Percentiles rank a stretch among this genome's conserved stretches.
Evolutionary conservation across 1,284 basidiomycete species (phyloP).

Genomic region (Paramarasmius palmivorus): DNA sequence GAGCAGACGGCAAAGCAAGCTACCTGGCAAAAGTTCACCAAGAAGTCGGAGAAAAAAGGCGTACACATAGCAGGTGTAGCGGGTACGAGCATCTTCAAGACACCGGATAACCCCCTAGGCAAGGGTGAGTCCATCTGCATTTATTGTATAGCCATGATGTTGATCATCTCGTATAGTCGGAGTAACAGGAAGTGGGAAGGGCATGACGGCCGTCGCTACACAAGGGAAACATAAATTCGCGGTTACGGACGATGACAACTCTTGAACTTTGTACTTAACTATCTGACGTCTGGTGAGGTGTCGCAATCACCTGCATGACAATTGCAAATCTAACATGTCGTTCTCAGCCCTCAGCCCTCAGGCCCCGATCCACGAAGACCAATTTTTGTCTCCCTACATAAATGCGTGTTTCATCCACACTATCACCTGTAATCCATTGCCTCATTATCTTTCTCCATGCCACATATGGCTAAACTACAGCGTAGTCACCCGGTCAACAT

Average conservation of each 20-base stretch:
- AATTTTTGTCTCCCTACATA: conserved; percentile 15
- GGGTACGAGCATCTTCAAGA: conserved; percentile 95
- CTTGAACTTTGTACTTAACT: conserved; percentile 4
- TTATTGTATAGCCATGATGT: conserved; percentile 17
- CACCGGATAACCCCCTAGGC: conserved; percentile 91
- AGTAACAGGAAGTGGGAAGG: conserved; percentile 91
- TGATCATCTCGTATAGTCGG: conserved; percentile 64
- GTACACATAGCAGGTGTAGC: conserved; percentile 84
- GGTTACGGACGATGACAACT: conserved; percentile 43
- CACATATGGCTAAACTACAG: conserved; percentile 6
- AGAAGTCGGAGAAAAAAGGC: conserved; percentile 95
- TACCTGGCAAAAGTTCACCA: conserved; percentile 97
- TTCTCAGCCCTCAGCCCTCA: too few relatives aligned
- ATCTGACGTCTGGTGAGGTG: background rate
- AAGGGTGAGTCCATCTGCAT: conserved; percentile 53
- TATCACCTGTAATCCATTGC: conserved; percentile 17
- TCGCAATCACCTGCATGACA: too few relatives aligned
- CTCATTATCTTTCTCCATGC: conserved; percentile 21
- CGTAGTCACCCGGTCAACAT: conserved; percentile 10
- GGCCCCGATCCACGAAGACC: too few relatives aligned
- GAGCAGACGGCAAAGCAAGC: conserved; percentile 89
- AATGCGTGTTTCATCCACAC: conserved; percentile 22
- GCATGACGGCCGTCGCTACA: conserved; percentile 81
- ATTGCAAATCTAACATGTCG: too few relatives aligned
- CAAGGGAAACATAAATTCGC: conserved; percentile 84